A percentile compares a stretch with the other conserved stretches of the same genome.
Evolutionary conservation across 495 filamentous ascomycete genomes (phyloP).

Genomic region (Alectoria sarmentosa): DNA sequence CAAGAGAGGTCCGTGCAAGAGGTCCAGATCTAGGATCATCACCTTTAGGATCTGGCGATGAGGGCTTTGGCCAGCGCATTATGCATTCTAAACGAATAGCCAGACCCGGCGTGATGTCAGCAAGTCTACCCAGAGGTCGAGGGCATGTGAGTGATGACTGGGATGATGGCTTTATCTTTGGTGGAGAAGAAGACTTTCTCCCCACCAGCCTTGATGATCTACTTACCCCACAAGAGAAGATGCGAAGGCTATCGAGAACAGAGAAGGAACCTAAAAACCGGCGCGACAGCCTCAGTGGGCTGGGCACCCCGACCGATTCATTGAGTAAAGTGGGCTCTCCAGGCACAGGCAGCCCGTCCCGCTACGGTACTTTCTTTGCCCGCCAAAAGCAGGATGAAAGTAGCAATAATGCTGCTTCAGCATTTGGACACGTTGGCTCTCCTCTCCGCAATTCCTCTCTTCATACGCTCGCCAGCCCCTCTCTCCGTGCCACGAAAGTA

Average conservation of each 20-base stretch:
- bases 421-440: slow-evolving; percentile 85
- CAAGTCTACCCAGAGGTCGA: slow-evolving; percentile 62
- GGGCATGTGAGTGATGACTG: slow-evolving; percentile 58
- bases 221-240: slow-evolving; percentile 83
- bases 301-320: slow-evolving; percentile 53
- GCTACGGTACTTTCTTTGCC: slow-evolving; percentile 80
- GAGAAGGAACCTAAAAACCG: slow-evolving; percentile 55
- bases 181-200: slow-evolving; percentile 89
- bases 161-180: slow-evolving; percentile 76
- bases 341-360: slow-evolving; percentile 69
- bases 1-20: slow-evolving; percentile 50
- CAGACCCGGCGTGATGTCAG: slow-evolving; percentile 69
- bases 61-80: slow-evolving; percentile 60
- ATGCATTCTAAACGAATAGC: slow-evolving; percentile 80
- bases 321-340: slow-evolving; percentile 77
- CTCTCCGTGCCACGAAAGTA: slow-evolving; percentile 50
- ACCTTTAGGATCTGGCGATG: slow-evolving; percentile 47
- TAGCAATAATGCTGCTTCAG: slow-evolving; percentile 38
- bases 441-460: slow-evolving; percentile 82
- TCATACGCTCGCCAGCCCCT: slow-evolving; percentile 55
- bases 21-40: slow-evolving; percentile 56
- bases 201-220: slow-evolving; percentile 84
- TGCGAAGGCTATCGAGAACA: slow-evolving; percentile 70
- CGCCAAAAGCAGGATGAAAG: slow-evolving; percentile 58
- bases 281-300: slow-evolving; percentile 52